Conservation (phyloP, 805 yeast genomes). For the Yarrowia hollandica region DNA sequence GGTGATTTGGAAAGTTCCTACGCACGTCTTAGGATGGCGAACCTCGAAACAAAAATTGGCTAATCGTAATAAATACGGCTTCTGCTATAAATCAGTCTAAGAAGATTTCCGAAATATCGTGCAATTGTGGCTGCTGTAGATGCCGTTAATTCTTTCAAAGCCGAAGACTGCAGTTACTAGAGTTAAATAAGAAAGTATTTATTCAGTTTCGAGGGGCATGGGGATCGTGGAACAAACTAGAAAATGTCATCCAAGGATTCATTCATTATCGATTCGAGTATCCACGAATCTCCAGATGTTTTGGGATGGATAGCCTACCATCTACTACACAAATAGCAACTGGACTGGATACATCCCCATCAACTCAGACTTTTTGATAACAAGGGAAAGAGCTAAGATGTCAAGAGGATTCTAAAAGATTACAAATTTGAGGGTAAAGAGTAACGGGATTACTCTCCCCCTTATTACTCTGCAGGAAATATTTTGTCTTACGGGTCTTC, state of each 20-base stretch:
- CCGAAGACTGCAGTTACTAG: not conserved
- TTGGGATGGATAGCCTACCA: slow-evolving; percentile 24
- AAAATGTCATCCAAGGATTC: slow-evolving; percentile 14
- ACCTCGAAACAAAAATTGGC: no score
- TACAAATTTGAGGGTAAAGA: slow-evolving; percentile 46
- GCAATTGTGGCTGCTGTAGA: slow-evolving; percentile 3
- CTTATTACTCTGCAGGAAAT: slow-evolving; percentile 59
- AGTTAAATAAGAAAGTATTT: slow-evolving; percentile 4
- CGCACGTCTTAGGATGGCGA: no score
- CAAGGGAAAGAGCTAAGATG: slow-evolving; percentile 51
- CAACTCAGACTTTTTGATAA: slow-evolving; percentile 54
- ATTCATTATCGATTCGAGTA: slow-evolving; percentile 2
- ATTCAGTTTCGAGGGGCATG: not conserved
- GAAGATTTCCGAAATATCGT: not conserved
- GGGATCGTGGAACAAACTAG: not conserved
- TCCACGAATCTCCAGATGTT: slow-evolving; percentile 18
- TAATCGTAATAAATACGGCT: no score
- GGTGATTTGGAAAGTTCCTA: not conserved
- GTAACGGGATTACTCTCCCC: slow-evolving; percentile 62
- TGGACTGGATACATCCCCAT: slow-evolving; percentile 62
- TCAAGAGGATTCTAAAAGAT: slow-evolving; percentile 46
- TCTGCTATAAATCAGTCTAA: not conserved
- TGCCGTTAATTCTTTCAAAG: not conserved
- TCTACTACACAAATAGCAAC: slow-evolving; percentile 58
- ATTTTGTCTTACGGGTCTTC: slow-evolving; percentile 51